Conservation (phyloP, 164 flowering plant species). For the Magnolia sinica region DNA sequence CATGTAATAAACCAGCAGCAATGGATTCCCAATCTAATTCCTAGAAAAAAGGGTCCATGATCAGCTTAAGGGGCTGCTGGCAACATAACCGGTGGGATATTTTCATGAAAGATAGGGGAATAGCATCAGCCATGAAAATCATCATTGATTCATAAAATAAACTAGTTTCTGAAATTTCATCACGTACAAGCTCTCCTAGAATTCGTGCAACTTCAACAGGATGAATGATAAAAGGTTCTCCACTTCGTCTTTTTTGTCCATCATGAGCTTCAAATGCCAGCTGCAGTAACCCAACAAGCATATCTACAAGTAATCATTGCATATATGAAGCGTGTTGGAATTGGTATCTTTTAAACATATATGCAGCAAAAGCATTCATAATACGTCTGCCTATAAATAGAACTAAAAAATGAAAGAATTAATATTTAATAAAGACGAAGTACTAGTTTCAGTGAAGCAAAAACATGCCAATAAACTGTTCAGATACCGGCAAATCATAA, state of each 20-base stretch:
- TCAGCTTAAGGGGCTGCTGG: background rate
- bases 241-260: conserved; percentile 98
- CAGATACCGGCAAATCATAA: too few relatives aligned
- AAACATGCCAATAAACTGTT: too few relatives aligned
- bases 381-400: too few relatives aligned
- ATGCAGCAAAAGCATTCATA: too few relatives aligned
- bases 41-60: conserved; percentile 31
- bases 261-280: conserved; percentile 97
- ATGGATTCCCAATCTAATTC: conserved; percentile 98
- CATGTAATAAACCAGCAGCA: conserved; percentile 96
- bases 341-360: too few relatives aligned
- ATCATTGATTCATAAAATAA: background rate
- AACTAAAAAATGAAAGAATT: too few relatives aligned
- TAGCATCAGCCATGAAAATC: background rate
- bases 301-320: conserved; percentile 6
- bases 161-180: background rate
- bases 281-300: conserved; percentile 38
- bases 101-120: background rate
- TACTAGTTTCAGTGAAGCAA: too few relatives aligned
- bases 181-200: conserved; percentile 91
- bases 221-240: conserved; percentile 98
- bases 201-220: conserved; percentile 99
- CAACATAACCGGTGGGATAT: background rate
- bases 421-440: too few relatives aligned
- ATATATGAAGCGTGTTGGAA: too few relatives aligned